These are phyloP conservation scores for Gardenia jasminoides DNA, from an alignment of 257 asterid species.

Conservation along the genomic window DNA sequence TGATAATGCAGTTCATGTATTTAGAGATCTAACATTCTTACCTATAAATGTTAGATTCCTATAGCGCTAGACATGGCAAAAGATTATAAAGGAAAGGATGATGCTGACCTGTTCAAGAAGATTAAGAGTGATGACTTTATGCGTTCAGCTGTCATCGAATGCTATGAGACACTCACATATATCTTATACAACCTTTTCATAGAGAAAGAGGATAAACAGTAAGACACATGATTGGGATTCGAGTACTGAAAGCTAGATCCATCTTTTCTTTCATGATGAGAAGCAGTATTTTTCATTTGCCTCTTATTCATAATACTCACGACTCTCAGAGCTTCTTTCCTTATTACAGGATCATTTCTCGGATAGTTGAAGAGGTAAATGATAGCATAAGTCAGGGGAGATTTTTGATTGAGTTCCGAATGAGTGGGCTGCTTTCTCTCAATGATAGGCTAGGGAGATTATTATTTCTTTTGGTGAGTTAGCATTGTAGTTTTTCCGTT, in stretches of 20 bases:
- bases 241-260: neutral
- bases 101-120: constrained; percentile 85
- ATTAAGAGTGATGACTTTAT: constrained; percentile 78
- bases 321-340: constrained; percentile 19
- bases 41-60: constrained; percentile 65
- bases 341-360: constrained; percentile 56
- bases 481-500: constrained; percentile 10
- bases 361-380: constrained; percentile 63
- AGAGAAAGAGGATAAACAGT: constrained; percentile 64
- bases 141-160: constrained; percentile 82
- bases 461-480: constrained; percentile 63
- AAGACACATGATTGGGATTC: constrained; percentile 35
- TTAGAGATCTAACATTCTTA: constrained; percentile 27
- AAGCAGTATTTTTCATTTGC: neutral
- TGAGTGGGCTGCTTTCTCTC: constrained; percentile 70
- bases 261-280: neutral
- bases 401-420: constrained; percentile 63
- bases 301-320: constrained; percentile 21
- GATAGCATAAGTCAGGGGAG: constrained; percentile 46
- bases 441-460: constrained; percentile 79
- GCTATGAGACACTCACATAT: constrained; percentile 78
- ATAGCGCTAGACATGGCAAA: constrained; percentile 98
- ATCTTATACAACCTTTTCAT: constrained; percentile 63
- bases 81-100: constrained; percentile 77
- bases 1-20: constrained; percentile 13